Evolutionary conservation across 768 basidiomycete species (phyloP), one percentile per base, ranked within the genome.

Genomic region (Agrocybe pediades): DNA sequence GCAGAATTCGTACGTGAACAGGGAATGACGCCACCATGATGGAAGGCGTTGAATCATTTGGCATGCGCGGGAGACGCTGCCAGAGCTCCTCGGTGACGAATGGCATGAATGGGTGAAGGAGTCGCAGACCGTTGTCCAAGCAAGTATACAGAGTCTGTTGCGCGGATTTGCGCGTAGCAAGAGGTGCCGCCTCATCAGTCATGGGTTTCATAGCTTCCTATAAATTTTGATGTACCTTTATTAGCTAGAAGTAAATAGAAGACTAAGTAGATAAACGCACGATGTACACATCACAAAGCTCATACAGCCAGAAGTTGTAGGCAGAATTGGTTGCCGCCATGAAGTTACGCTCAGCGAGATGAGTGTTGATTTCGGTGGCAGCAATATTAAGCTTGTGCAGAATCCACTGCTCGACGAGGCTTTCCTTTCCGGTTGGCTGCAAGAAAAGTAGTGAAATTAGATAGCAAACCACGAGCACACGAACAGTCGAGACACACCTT

Each of bases 131-230:
- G 55, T 87, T 73, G 62, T 99, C 97, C 36, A 99, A 80, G 68
- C 94, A 96, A 6, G 89, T 95, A 71, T 98, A 97, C 30, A 99
- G 74, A 0, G 96, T 98, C 72, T 98, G 92, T 65, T 97, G 95
- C 3, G 96, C 91, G 9, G 95, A 98, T 46, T 75, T 78, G 33
- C 87, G 85, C 8, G 80, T 83, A 11, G 77, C 77, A 1, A 75
- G 63, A 6, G 88, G 77, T 0, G 86, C 83, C 3, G 84, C 78
- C 20, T 87, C 83, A 59, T 97, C 95, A 1, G 94, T 93, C 85
- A 98, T 92, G 8, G 95, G 93, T 71, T 99, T 99, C 87, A 96
- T 97, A 2, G 93, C 97, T 82, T 99, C 96, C 93, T 96, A 68
- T 45, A 61, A 41, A 54, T 3, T 24, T 9, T n/a, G 13, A 49